Evolutionary conservation across 2,329 filamentous ascomycete genomes (phyloP), one percentile per base, ranked within the genome.

Genomic region (Arthrinium puccinioides): DNA sequence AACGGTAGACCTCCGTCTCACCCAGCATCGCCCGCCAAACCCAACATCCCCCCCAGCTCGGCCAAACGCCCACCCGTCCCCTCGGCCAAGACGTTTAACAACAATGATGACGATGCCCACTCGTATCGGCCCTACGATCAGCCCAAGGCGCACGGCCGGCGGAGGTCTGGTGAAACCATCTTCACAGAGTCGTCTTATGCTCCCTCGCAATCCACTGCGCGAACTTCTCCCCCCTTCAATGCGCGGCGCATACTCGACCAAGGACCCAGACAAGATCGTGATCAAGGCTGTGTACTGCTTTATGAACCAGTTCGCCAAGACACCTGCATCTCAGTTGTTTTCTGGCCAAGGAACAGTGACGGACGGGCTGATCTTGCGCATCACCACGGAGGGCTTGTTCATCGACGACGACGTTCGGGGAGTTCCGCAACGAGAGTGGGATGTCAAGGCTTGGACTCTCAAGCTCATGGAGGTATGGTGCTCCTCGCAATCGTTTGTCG

Each of bases 381-480:
- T 97, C 54, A 90, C 87, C 9, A 94, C 87, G 2, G 90, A 95
- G 59, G 92, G 92, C 14, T 73, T 97, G 37, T 97, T 97, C 63
- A 92, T 98, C 55, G 92, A 98, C 58, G 92, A 98, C 59, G 92
- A 97, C 59, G 77, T 96, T 36, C 81, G 89, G 30, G 80, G 81
- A 44, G 87, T 96, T 13, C 82, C 87, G n/a, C 88, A 97, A 63
- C 80, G 92, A 42, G 92, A 98, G 64, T 98, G 92, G 92, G 92
- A 98, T 59, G 80, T 97, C 55, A 97, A 97, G 62, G 89, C 90
- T 19, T 97, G 92, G 92, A 95, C 88, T 29, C 76, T 98, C 63
- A 96, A 94, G 65, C 69, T 84, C 47, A 79, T 94, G 61, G 92
- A 97, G 74, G 82, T 92, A 68, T 87, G 83, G 78, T 88, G 82